These are phyloP conservation scores for Eucalyptus polybractea DNA, from an alignment of 345 rosid genomes.

Conservation along the genomic window DNA sequence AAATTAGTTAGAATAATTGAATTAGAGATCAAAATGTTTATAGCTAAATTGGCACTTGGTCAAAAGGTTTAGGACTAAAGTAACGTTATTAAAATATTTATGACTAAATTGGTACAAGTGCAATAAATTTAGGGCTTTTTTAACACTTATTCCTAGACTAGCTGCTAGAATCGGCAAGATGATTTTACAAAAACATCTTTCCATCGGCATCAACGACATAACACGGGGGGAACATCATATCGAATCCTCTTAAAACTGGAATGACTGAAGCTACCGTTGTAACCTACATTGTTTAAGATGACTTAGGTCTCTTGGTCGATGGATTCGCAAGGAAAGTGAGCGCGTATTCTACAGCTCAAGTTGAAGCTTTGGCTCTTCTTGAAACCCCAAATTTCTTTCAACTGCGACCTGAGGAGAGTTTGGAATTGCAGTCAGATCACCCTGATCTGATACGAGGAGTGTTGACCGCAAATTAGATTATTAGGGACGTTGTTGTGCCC, in stretches of 20 bases:
- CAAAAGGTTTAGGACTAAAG: no score
- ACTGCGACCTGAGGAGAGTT: neutral
- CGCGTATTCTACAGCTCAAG: neutral
- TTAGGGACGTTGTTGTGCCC: neutral
- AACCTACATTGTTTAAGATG: neutral
- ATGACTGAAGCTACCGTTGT: neutral
- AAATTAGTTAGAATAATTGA: no score
- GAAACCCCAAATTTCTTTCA: neutral
- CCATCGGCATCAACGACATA: rapidly evolving
- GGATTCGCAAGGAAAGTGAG: neutral
- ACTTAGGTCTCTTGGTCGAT: neutral
- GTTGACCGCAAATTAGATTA: neutral
- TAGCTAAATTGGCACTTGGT: rapidly evolving
- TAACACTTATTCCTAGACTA: neutral
- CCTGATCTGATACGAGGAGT: neutral
- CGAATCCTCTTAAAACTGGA: neutral
- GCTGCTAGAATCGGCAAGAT: neutral
- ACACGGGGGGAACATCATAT: neutral
- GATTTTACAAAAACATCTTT: neutral
- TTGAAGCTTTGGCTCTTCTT: neutral
- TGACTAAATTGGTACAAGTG: rapidly evolving
- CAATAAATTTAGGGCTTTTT: no score
- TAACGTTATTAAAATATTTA: rapidly evolving
- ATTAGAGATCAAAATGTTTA: no score
- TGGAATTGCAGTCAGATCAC: neutral